Conservation (phyloP, 1,139 yeast genomes). For the Kodamaea alishanica region DNA sequence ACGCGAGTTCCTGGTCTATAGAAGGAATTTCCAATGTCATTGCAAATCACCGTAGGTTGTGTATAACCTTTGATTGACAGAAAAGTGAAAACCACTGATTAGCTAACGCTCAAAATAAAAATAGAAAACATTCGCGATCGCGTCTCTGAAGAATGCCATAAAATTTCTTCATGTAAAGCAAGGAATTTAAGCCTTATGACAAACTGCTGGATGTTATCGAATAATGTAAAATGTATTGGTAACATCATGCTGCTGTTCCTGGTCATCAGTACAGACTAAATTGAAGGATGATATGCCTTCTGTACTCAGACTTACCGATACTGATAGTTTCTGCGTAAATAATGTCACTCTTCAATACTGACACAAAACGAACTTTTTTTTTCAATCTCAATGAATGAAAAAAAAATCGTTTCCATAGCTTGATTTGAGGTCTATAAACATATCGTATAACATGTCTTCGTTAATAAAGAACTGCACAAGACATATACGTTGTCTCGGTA, state of each 20-base stretch:
- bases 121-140: neutral
- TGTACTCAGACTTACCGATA: no score
- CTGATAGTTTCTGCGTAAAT: no score
- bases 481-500: conserved; percentile 5
- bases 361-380: neutral
- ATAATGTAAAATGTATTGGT: no score
- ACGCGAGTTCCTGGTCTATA: conserved; percentile 9
- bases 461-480: conserved; percentile 14
- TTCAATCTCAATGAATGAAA: neutral
- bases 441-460: conserved; percentile 5
- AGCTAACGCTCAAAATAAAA: no score
- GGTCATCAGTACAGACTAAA: neutral
- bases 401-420: conserved; percentile 8
- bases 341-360: no score
- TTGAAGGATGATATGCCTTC: neutral
- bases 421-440: no score
- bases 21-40: conserved; percentile 12
- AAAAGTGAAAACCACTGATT: conserved; percentile 3
- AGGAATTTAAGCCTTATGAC: neutral
- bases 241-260: neutral
- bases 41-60: conserved; percentile 1
- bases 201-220: neutral
- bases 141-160: neutral
- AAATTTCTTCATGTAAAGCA: neutral
- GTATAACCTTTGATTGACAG: conserved; percentile 5